Evolutionary conservation across 177 flowering plant species (phyloP), one percentile per base, ranked within the genome.

Genomic region (Vitis hybrid): DNA sequence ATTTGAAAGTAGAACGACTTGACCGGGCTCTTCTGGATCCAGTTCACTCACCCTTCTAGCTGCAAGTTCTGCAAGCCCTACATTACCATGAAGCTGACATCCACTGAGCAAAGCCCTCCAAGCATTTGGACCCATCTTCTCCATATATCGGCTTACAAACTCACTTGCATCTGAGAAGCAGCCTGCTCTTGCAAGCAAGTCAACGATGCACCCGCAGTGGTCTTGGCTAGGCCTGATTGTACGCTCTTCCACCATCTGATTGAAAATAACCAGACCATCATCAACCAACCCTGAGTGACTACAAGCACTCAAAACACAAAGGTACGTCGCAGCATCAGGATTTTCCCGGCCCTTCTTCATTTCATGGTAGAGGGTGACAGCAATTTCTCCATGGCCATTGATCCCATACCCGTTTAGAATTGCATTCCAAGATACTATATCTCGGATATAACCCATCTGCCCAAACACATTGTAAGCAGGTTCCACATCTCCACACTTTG

Each of bases 101-200:
- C 85, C 83, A 66, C 77, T 77, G 8, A 83, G 79, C 71, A 85
- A 72, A 69, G 83, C 80, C 70, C 70, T 78, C 80, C 83, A 83
- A 60, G 48, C 66, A 72, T 68, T 67, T 19, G 76, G 66, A 65
- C 77, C 74, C 20, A 65, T 51, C n/a, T 22, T 26, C 55, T 64
- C 76, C 3, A 74, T 60, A 20, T 67, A 55, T 9, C 16, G 50
- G 26, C 12, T 64, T n/a, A 64, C 70, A 70, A 79, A 62, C 57
- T 29, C 60, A 10, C 66, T 60, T 12, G 82, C 80, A 55, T 81
- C 82, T 2, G 68, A 66, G 20, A 83, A 75, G 60, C 70, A 72
- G 49, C 85, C 86, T 9, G 85, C 80, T 19, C 82, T 80, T 2
- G 83, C 79, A 63, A 85, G 81, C 79, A 85, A 67, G 76, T 83